A percentile compares a stretch with the other conserved stretches of the same genome.
Evolutionary conservation across 257 asterid species (phyloP).

Genomic region (Solanum corneliomulleri): DNA sequence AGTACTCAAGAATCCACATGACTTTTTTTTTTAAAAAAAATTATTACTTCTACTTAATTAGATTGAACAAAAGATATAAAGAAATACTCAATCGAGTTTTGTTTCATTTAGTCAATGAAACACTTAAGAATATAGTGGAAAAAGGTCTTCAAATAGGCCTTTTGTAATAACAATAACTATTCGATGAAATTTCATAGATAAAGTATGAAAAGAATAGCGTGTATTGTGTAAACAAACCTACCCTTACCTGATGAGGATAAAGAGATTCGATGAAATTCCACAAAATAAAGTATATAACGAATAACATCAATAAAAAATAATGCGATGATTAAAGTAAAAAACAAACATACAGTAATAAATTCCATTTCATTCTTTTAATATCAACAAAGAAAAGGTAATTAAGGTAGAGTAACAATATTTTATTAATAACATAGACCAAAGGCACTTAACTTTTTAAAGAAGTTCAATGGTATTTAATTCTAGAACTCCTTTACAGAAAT

Average conservation of each 20-base stretch:
- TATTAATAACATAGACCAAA: not conserved
- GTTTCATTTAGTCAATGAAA: not conserved
- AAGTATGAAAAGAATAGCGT: too few relatives aligned
- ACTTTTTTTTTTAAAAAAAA: not conserved
- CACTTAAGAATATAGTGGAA: not conserved
- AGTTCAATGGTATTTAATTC: not conserved
- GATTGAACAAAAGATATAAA: not conserved
- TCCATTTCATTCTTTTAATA: not conserved
- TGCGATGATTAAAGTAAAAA: not conserved
- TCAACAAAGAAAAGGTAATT: not conserved
- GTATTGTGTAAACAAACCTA: too few relatives aligned
- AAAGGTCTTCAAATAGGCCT: not conserved
- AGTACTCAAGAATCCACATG: not conserved
- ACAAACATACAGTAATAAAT: too few relatives aligned
- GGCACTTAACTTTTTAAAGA: not conserved
- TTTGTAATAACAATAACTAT: not conserved
- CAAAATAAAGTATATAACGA: not conserved
- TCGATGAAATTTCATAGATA: not conserved
- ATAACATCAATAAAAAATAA: not conserved
- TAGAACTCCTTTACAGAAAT: not conserved
- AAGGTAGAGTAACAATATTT: not conserved
- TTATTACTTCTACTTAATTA: too few relatives aligned
- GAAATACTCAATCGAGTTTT: not conserved
- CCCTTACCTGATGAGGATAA: accelerated
- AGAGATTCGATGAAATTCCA: too few relatives aligned